These are phyloP conservation scores for Magnusiomyces paraingens DNA, from an alignment of 1,139 yeast species.

Conservation along the genomic window DNA sequence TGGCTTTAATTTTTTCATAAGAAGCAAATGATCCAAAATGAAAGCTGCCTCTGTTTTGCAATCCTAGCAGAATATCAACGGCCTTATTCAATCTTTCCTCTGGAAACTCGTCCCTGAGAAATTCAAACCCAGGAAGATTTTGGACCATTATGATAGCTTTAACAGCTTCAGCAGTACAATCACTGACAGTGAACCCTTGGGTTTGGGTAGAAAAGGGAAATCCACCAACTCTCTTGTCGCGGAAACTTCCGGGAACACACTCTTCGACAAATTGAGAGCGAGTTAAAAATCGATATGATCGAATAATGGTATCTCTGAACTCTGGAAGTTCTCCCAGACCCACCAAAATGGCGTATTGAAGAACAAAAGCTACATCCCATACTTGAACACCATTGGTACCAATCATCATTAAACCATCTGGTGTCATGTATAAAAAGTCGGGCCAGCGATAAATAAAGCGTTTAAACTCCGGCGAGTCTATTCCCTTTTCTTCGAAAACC, in stretches of 20 bases:
- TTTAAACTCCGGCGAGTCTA: conserved; percentile 53
- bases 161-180: conserved; percentile 93
- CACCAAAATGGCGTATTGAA: conserved; percentile 75
- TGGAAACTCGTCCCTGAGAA: conserved; percentile 46
- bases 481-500: conserved; percentile 61
- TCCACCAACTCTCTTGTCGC: conserved; percentile 85
- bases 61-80: conserved; percentile 57
- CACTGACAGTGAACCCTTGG: conserved; percentile 95
- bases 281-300: conserved; percentile 64
- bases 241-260: conserved; percentile 67
- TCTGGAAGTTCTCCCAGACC: conserved; percentile 70
- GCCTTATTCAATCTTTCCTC: conserved; percentile 55
- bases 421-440: conserved; percentile 77
- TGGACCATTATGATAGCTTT: conserved; percentile 92
- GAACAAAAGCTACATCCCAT: conserved; percentile 92
- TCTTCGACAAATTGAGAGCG: conserved; percentile 82
- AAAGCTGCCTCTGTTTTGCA: conserved; percentile 73
- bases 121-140: conserved; percentile 50
- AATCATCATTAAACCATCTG: conserved; percentile 87
- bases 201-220: conserved; percentile 96
- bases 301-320: conserved; percentile 54
- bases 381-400: conserved; percentile 98
- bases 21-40: conserved; percentile 92
- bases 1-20: conserved; percentile 80
- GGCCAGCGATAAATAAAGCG: conserved; percentile 55